Evolutionary conservation across 768 basidiomycete genomes (phyloP).

Genomic region (Boletus subparvulus): DNA sequence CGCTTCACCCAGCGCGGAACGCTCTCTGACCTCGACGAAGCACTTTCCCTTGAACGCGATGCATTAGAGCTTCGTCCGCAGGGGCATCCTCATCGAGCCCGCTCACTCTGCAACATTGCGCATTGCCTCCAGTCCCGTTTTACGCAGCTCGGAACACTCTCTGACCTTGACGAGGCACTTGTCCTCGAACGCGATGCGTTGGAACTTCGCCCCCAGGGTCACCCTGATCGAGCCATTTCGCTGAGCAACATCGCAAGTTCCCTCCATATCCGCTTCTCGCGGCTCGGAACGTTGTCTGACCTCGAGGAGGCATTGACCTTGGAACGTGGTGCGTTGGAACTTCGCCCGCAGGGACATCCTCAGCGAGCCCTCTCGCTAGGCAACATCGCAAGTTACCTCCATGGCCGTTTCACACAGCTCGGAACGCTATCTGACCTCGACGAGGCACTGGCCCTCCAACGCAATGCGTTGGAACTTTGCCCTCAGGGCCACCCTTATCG

Average conservation of each 20-base stretch:
- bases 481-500: not conserved
- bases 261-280: not conserved
- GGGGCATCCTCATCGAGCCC: not conserved
- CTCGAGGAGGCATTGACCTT: not conserved
- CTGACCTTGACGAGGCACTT: too few relatives aligned
- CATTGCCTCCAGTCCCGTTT: not conserved
- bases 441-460: not conserved
- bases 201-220: not conserved
- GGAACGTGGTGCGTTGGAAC: not conserved
- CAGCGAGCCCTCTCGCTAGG: too few relatives aligned
- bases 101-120: not conserved
- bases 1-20: not conserved
- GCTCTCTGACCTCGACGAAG: not conserved
- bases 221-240: not conserved
- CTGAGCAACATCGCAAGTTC: not conserved
- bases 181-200: not conserved
- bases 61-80: not conserved
- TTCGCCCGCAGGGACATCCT: not conserved
- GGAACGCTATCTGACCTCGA: not conserved
- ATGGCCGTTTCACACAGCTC: not conserved
- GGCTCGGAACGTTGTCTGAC: not conserved
- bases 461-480: not conserved
- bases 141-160: not conserved
- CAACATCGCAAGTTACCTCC: not conserved
- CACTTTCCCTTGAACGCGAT: not conserved